Percentiles rank a stretch among this genome's conserved stretches.
These are phyloP conservation scores for Dryas alaskensis DNA, from an alignment of 306 rosid species.

Conservation along the genomic window DNA sequence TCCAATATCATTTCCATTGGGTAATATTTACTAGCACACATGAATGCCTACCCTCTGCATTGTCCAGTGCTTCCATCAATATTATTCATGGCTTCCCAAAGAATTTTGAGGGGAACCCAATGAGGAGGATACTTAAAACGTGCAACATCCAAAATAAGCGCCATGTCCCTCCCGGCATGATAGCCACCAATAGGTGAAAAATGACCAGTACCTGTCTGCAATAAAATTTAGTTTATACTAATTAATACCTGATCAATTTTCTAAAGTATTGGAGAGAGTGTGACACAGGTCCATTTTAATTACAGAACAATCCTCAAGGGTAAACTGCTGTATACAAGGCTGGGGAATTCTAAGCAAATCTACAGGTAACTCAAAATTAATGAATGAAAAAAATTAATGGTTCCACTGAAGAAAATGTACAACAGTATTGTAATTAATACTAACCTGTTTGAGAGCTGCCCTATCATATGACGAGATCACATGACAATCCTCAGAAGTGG, in stretches of 20 bases:
- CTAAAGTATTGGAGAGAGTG: background rate
- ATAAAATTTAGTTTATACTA: slow-evolving; percentile 14
- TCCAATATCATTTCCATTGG: background rate
- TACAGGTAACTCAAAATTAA: background rate
- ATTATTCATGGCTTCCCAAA: slow-evolving; percentile 89
- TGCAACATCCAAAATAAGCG: slow-evolving; percentile 87
- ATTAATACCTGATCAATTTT: background rate
- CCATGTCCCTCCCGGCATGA: slow-evolving; percentile 82
- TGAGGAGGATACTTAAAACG: slow-evolving; percentile 98
- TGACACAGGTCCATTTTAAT: background rate
- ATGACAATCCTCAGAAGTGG: slow-evolving; percentile 72
- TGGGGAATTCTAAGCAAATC: background rate
- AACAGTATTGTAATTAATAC: background rate
- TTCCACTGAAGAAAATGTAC: background rate
- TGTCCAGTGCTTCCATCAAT: slow-evolving; percentile 59
- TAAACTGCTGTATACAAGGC: background rate
- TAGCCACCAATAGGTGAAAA: slow-evolving; percentile 98
- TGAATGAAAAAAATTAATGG: background rate
- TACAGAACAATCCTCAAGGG: background rate
- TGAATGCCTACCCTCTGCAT: slow-evolving; percentile 62
- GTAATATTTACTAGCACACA: background rate
- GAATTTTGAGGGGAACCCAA: slow-evolving; percentile 80
- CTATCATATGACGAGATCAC: slow-evolving; percentile 80
- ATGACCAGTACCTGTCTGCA: slow-evolving; percentile 90
- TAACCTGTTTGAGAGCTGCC: slow-evolving; percentile 74